Evolutionary conservation across 129 eudicot genomes (phyloP), one percentile per base, ranked within the genome.

Genomic region (Chrysanthemum seticuspe): DNA sequence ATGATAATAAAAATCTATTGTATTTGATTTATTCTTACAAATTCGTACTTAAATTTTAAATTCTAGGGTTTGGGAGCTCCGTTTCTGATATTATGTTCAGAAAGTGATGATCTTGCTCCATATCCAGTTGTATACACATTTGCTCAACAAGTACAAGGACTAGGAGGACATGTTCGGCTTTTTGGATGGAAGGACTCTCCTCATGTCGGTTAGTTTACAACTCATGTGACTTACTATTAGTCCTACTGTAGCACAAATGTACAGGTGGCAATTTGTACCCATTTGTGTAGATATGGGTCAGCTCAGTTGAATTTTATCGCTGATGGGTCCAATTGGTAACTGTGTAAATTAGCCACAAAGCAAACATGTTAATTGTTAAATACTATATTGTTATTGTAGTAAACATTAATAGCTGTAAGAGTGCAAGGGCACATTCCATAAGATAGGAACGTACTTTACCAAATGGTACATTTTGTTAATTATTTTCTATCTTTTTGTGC

Each of bases 51-150:
- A 34, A 4, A 1, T 52, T 4, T 60, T 70, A 40, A 65, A 9
- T 49, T 71, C 53, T 63, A 92, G 98, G 83, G 70, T 79, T 78
- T 92, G 76, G 90, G 87, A 48, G 88, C 90, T 70, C 98, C 96
- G 0, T 82, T 83, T 84, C 98, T 92, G 51, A 82, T 92, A 83
- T 74, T 92, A 36, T 87, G 89, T 72, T 87, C 90, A 12, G 92
- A 82, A 74, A 83, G 75, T 74, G 96, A 92, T 73, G 86, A 87
- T 72, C 79, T 83, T 79, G 93, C 93, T 69, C 88, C 96, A 18
- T 74, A 78, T 83, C 65, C 87, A 21, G 80, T 71, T 50, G 76
- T 87, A 12, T 81, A 62, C 81, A 78, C 88, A 23, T 92, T 89
- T 82, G 96, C 92, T 76, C 87, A 75, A 73, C 79, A 79, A 10